Evolutionary conservation across 2,329 filamentous ascomycete genomes (phyloP), one percentile per base, ranked within the genome.

Genomic region (Arthroderma sp.): DNA sequence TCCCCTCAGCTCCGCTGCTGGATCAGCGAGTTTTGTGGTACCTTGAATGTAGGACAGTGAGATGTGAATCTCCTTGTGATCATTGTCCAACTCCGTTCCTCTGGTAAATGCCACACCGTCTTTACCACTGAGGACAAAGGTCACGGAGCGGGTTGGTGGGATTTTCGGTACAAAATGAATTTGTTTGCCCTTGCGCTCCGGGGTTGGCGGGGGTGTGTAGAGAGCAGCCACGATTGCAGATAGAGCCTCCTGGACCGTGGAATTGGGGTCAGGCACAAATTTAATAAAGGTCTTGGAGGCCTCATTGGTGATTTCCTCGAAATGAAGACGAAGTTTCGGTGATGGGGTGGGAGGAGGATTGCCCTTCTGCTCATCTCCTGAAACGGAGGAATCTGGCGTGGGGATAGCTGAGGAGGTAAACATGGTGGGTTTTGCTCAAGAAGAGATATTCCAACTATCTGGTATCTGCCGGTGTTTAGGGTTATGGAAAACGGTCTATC

Each of bases 21-120:
- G 55, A 38, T 61, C 53, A 5, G 50, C 27, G 11, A 53, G 42
- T 15, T n/a, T 46, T 47, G 54, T 46, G 47, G 51, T 48, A 43
- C 55, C 52, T 32, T 61, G 56, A 53, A 94, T 78, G 67, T 95
- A 94, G 39, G 73, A 67, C 1, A 89, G 76, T 10, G 79, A 87
- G 62, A 96, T 73, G 65, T 95, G 86, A 50, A 95, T 91, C 61
- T 94, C 87, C 59, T 95, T 95, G 70, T 94, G 86, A 57, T 91
- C 83, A 49, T 72, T 53, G 63, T 94, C 88, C 7, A 93, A 73
- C 34, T 87, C 81, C 6, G 70, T 75, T 50, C 85, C 84, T 0
- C 77, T 86, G 1, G 89, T 95, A 67, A 95, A 94, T 15, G 89
- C 89, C 4, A 96, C 85, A 41, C 89, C 89, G 40, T 68, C 70